Conservation (phyloP, 805 yeast species). For the Kluyveromyces wickerhamii region DNA sequence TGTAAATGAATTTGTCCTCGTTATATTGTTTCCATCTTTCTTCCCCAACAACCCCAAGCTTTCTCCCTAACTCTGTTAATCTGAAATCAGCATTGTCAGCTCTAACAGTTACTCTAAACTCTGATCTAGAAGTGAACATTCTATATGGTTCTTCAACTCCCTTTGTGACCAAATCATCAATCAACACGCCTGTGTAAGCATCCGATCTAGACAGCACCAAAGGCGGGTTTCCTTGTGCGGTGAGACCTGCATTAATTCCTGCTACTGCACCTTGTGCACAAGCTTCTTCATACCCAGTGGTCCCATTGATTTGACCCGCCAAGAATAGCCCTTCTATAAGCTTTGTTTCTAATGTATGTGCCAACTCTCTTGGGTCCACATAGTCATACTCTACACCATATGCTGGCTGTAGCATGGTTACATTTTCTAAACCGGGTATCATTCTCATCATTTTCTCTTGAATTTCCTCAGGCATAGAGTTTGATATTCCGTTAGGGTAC, state of each 20-base stretch:
- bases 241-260: conserved; percentile 87
- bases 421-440: conserved; percentile 86
- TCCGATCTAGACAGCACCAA: conserved; percentile 63
- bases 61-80: conserved; percentile 60
- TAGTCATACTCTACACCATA: conserved; percentile 99
- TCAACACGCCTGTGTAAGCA: conserved; percentile 85
- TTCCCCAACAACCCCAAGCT: conserved; percentile 58
- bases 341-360: conserved; percentile 73
- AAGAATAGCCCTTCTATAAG: conserved; percentile 66
- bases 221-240: conserved; percentile 32
- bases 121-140: conserved; percentile 96
- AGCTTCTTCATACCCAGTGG: conserved; percentile 98
- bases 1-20: conserved; percentile 38
- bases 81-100: conserved; percentile 92
- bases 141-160: conserved; percentile 97
- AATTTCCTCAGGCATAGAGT: conserved; percentile 92
- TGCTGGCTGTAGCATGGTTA: conserved; percentile 86
- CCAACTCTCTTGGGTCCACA: conserved; percentile 85
- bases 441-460: conserved; percentile 66
- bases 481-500: conserved; percentile 93
- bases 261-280: conserved; percentile 95
- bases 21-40: conserved; percentile 45
- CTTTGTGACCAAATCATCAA: conserved; percentile 89
- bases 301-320: conserved; percentile 98
- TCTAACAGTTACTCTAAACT: conserved; percentile 81